These are phyloP conservation scores for Hansenula lynferdii DNA, from an alignment of 1,139 yeast genomes.

Conservation along the genomic window DNA sequence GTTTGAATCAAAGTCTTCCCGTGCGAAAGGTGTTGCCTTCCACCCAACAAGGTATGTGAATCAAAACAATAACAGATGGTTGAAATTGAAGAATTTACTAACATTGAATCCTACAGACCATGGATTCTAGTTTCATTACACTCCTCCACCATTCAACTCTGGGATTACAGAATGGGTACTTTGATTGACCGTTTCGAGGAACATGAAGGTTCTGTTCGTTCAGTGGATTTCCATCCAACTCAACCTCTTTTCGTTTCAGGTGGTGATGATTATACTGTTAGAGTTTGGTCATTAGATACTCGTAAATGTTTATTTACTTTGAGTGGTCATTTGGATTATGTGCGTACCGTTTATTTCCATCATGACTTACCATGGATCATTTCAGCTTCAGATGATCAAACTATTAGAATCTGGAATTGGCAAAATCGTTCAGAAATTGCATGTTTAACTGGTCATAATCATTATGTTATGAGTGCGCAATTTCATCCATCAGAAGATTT, in stretches of 20 bases:
- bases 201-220: slow-evolving; percentile 97
- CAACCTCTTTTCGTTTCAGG: slow-evolving; percentile 97
- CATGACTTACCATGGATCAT: slow-evolving; percentile 97
- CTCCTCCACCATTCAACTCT: slow-evolving; percentile 91
- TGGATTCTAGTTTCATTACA: slow-evolving; percentile 96
- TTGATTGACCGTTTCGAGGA: slow-evolving; percentile 95
- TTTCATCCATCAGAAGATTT: slow-evolving; percentile 96
- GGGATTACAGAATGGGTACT: slow-evolving; percentile 99
- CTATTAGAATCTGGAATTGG: slow-evolving; percentile 99
- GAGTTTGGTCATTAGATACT: slow-evolving; percentile 94
- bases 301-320: slow-evolving; percentile 89
- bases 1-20: slow-evolving; percentile 97
- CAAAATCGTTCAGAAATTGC: slow-evolving; percentile 98
- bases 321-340: slow-evolving; percentile 92
- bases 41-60: slow-evolving; percentile 69
- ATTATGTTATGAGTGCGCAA: slow-evolving; percentile 97
- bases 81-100: slow-evolving; percentile 4
- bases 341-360: slow-evolving; percentile 93
- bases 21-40: slow-evolving; percentile 98
- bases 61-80: background rate
- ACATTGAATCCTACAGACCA: slow-evolving; percentile 46
- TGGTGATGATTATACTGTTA: slow-evolving; percentile 93
- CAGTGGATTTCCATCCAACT: slow-evolving; percentile 94
- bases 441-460: slow-evolving; percentile 96
- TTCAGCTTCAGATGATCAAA: slow-evolving; percentile 96